A percentile compares a stretch with the other conserved stretches of the same genome.
Evolutionary conservation across 345 rosid genomes (phyloP).

Genomic region (Psidium guajava): DNA sequence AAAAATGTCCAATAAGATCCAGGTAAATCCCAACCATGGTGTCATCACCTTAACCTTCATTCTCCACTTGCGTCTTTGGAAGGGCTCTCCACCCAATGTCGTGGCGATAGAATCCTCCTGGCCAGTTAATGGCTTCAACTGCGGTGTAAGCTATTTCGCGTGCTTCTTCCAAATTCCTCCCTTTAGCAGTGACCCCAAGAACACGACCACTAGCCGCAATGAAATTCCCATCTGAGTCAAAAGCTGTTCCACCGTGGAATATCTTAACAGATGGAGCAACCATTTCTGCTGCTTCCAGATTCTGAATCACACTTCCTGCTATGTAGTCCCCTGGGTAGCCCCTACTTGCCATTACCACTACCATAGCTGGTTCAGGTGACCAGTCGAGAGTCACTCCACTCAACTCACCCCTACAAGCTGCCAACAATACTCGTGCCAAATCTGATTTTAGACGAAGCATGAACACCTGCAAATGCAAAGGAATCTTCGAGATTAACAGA

Average conservation of each 20-base stretch:
- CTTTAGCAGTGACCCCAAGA: constrained; percentile 78
- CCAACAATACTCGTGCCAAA: constrained; percentile 62
- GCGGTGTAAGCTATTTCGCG: constrained; percentile 55
- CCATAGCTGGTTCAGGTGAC: constrained; percentile 87
- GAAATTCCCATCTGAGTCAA: constrained; percentile 47
- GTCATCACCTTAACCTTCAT: not conserved
- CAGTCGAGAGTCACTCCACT: constrained; percentile 53
- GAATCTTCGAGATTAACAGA: not conserved
- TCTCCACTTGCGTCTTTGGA: constrained; percentile 24
- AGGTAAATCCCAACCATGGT: not conserved
- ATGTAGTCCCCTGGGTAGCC: constrained; percentile 77
- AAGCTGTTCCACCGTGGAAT: constrained; percentile 71
- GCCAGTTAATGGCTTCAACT: constrained; percentile 67
- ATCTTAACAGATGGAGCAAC: constrained; percentile 53
- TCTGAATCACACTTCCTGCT: constrained; percentile 54
- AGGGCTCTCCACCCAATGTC: constrained; percentile 96
- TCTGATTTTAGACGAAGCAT: constrained; percentile 83
- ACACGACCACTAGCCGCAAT: constrained; percentile 79
- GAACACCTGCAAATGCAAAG: constrained; percentile 34
- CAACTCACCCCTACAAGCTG: constrained; percentile 75
- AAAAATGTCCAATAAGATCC: not conserved
- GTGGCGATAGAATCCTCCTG: constrained; percentile 63
- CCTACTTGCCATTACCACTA: constrained; percentile 88
- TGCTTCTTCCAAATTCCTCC: constrained; percentile 70
- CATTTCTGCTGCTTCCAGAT: constrained; percentile 64